A percentile compares a stretch with the other conserved stretches of the same genome.
phyloP scores from a whole-genome alignment of 306 rosid genomes.

The Cicer yamashitae region DNA sequence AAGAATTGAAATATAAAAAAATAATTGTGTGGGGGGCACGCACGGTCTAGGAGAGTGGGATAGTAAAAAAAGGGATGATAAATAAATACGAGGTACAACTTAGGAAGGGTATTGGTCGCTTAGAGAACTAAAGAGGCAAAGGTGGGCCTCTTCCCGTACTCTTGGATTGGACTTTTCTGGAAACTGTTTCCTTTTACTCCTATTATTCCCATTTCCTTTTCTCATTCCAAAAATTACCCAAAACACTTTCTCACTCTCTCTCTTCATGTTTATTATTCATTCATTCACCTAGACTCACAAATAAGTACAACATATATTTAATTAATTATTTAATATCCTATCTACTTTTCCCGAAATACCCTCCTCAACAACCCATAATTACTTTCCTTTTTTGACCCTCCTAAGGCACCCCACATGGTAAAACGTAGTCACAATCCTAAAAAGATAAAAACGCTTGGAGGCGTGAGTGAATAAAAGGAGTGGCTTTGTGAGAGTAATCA shows the following conservation, averaged over 20 bases:
- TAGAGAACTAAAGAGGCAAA: slow-evolving; percentile 72
- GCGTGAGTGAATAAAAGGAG: background rate
- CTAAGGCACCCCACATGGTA: slow-evolving; percentile 43
- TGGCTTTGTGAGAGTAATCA: slow-evolving; percentile 36
- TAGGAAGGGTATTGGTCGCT: slow-evolving; percentile 61
- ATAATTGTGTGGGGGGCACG: slow-evolving; percentile 30
- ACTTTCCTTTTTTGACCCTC: slow-evolving; percentile 41
- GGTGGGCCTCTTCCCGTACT: slow-evolving; percentile 97
- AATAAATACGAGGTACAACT: slow-evolving; percentile 72
- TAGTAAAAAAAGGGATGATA: slow-evolving; percentile 9
- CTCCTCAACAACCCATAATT: background rate
- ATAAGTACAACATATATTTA: background rate
- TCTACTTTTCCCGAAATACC: slow-evolving; percentile 45
- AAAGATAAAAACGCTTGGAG: slow-evolving; percentile 47
- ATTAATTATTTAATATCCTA: background rate
- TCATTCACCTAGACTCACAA: too few relatives aligned
- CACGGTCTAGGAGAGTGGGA: slow-evolving; percentile 44
- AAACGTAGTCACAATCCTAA: slow-evolving; percentile 48
- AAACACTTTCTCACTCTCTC: slow-evolving; percentile 13
- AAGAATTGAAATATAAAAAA: background rate
- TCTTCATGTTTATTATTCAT: background rate
- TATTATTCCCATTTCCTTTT: slow-evolving; percentile 68
- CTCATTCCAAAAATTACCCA: slow-evolving; percentile 52
- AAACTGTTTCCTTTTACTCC: slow-evolving; percentile 65
- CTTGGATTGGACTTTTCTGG: slow-evolving; percentile 91